A percentile compares a stretch with the other conserved stretches of the same genome.
These are phyloP conservation scores for Phellopilus nigrolimitatus DNA, from an alignment of 1,284 basidiomycete species.

Conservation along the genomic window DNA sequence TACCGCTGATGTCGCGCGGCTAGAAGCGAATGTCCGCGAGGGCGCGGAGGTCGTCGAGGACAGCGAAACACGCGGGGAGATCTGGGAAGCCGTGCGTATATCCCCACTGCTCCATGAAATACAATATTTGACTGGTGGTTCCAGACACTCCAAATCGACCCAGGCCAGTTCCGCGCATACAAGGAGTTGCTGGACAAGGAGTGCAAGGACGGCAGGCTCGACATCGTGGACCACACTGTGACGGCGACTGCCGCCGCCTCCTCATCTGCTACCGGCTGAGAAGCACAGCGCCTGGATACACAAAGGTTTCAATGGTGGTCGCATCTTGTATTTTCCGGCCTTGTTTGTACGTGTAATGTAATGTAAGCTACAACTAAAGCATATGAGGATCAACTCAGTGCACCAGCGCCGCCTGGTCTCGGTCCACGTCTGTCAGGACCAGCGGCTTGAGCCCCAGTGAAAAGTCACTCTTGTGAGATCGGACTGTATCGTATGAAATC, in stretches of 20 bases:
- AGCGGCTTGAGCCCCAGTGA: too few relatives aligned
- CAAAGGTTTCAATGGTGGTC: too few relatives aligned
- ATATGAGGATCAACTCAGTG: too few relatives aligned
- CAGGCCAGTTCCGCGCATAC: slow-evolving; percentile 84
- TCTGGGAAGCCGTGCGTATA: slow-evolving; percentile 83
- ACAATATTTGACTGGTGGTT: slow-evolving; percentile 4
- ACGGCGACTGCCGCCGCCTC: slow-evolving; percentile 70
- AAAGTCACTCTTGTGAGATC: too few relatives aligned
- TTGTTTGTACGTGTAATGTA: too few relatives aligned
- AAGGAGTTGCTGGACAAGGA: slow-evolving; percentile 89
- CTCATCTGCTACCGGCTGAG: not conserved
- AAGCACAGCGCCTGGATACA: not conserved
- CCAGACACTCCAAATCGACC: slow-evolving; percentile 89
- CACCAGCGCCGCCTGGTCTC: not conserved
- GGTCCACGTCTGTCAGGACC: slow-evolving; percentile 46
- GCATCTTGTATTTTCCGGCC: too few relatives aligned
- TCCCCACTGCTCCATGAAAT: slow-evolving; percentile 51
- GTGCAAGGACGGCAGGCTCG: slow-evolving; percentile 66
- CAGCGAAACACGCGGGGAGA: slow-evolving; percentile 68
- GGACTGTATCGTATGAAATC: too few relatives aligned
- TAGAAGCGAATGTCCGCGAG: slow-evolving; percentile 72
- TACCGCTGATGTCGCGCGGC: slow-evolving; percentile 61
- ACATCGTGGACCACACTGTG: slow-evolving; percentile 50
- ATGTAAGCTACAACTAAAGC: not conserved
- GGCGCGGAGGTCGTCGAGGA: slow-evolving; percentile 82